Evolutionary conservation across 768 basidiomycete genomes (phyloP).

Genomic region (Termitomyces sp.): DNA sequence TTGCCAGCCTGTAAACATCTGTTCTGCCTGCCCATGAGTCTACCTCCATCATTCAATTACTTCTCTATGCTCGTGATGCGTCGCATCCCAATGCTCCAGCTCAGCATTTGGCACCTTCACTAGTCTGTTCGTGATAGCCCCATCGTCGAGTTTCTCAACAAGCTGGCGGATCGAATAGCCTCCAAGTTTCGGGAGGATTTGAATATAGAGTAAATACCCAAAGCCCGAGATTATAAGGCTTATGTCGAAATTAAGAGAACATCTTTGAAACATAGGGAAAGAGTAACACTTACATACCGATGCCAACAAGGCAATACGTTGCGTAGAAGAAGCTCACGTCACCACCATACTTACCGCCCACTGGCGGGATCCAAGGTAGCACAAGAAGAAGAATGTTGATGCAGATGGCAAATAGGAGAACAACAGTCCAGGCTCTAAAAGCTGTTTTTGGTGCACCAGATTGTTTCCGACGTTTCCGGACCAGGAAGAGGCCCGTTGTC

Average conservation of each 20-base stretch:
- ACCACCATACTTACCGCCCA: conserved; percentile 31
- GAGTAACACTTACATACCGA: conserved; percentile 25
- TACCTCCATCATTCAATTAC: conserved; percentile 8
- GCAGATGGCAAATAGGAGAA: conserved; percentile 27
- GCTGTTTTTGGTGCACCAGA: conserved; percentile 28
- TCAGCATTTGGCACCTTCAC: conserved; percentile 26
- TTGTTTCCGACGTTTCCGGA: conserved; percentile 25
- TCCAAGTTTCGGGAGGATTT: conserved; percentile 35
- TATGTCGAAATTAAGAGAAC: neutral
- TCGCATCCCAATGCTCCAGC: conserved; percentile 30
- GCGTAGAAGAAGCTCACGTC: conserved; percentile 40
- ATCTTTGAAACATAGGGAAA: no score
- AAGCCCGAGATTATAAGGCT: conserved; percentile 26
- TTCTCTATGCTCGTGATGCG: conserved; percentile 28
- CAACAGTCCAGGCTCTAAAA: conserved; percentile 33
- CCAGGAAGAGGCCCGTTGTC: conserved; percentile 29
- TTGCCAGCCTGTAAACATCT: no score
- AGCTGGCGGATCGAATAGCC: conserved; percentile 41
- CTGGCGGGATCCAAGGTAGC: conserved; percentile 37
- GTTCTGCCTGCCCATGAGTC: no score
- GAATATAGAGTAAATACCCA: conserved; percentile 30
- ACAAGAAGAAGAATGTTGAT: conserved; percentile 36
- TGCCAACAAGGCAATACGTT: conserved; percentile 34
- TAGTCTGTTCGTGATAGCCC: conserved; percentile 24
- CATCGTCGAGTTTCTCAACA: conserved; percentile 34